These are phyloP conservation scores for Fonsecaea erecta DNA, from an alignment of 2,329 filamentous ascomycete species.

Conservation along the genomic window DNA sequence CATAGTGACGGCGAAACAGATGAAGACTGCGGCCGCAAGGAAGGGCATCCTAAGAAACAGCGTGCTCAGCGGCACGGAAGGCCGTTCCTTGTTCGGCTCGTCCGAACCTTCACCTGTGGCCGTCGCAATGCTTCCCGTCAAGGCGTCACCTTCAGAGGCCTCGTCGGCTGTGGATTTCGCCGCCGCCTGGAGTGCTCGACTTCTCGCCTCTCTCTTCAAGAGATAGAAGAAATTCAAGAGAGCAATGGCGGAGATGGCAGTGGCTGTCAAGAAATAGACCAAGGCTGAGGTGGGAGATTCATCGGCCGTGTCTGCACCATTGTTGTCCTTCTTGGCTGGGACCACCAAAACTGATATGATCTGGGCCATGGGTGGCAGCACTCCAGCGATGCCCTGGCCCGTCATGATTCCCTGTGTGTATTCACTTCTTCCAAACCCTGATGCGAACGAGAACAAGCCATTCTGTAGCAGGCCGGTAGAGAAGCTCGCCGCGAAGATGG, in stretches of 20 bases:
- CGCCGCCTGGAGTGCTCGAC: conserved; percentile 22
- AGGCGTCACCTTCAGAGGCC: conserved; percentile 31
- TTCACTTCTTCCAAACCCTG: conserved; percentile 80
- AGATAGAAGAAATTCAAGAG: conserved; percentile 77
- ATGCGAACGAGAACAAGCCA: conserved; percentile 88
- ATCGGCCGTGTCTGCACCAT: conserved; percentile 44
- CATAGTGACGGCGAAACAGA: conserved; percentile 87
- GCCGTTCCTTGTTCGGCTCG: conserved; percentile 41
- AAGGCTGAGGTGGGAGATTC: conserved; percentile 74
- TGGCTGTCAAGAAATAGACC: conserved; percentile 88
- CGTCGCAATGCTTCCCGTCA: conserved; percentile 42
- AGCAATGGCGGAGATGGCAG: conserved; percentile 71
- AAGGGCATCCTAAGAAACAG: conserved; percentile 80
- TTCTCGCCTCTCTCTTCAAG: conserved; percentile 56
- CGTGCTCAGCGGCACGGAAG: conserved; percentile 62
- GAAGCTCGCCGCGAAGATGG: conserved; percentile 78
- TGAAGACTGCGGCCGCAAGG: conserved; percentile 74
- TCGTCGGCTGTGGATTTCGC: conserved; percentile 31
- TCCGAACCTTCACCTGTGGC: conserved; percentile 42
- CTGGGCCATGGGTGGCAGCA: conserved; percentile 84
- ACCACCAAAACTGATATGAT: conserved; percentile 79
- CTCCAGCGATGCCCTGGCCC: conserved; percentile 88
- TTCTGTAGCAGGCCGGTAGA: conserved; percentile 90
- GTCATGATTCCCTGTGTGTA: conserved; percentile 98
- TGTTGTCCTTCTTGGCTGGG: conserved; percentile 47